Evolutionary conservation across 2,329 filamentous ascomycete genomes (phyloP), one percentile per base, ranked within the genome.

Genomic region (Diplodia scrobiculata): DNA sequence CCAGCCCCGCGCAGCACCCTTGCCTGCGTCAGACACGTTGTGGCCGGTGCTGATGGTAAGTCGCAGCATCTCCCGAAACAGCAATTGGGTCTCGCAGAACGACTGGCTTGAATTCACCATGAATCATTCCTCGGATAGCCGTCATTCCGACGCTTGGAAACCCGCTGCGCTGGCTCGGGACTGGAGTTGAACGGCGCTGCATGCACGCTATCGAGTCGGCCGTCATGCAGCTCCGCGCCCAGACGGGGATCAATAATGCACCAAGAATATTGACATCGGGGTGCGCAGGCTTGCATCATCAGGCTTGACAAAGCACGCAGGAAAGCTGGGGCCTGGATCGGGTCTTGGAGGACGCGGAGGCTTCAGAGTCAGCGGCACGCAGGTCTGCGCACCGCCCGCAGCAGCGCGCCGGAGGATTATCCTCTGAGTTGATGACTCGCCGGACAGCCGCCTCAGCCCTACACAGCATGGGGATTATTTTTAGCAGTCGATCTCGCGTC

Each of bases 401-500:
- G 58, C 58, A 62, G 63, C 41, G 51, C 63, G 41, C 32, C 51
- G 63, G 58, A 62, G 58, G 58, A 62, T 62, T 62, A 38, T 62
- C 48, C n/a, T 52, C 17, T 38, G 62, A 13, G 62, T 36, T 29
- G 60, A 45, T 38, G 27, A 50, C 52, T 65, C 63, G 63, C 63
- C 21, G 19, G 59, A 13, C 21, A 21, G 32, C 32, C 25, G 63
- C 63, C 51, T 66, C 64, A 66, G 64, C 64, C 64, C 64, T 66
- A 66, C 64, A 55, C 52, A 32, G 64, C 64, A 60, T 55, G 64
- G 54, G 60, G 36, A 50, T 27, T 66, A 66, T 66, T 66, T 66
- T 60, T 66, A 66, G 64, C 53, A 66, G 47, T 59, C 52, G 47
- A 59, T 66, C 64, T 66, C 64, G 64, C 64, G 64, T 66, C 64